Evolutionary conservation across 2,329 filamentous ascomycete genomes (phyloP).

Genomic region (Xylariales sp.): DNA sequence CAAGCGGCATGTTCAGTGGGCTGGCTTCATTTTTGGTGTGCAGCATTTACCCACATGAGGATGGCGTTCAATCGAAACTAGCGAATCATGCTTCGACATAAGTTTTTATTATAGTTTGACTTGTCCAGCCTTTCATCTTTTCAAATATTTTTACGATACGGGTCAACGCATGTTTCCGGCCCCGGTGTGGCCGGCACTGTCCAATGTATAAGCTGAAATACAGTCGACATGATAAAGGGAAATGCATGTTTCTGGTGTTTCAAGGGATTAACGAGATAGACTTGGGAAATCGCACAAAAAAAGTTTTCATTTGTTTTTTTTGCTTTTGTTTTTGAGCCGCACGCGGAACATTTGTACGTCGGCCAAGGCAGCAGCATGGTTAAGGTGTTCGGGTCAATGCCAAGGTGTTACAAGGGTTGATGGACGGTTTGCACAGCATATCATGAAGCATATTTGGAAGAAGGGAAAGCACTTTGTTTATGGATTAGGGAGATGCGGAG

Average conservation of each 20-base stretch:
- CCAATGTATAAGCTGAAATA: no score
- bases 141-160: no score
- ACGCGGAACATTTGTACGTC: slow-evolving; percentile 1
- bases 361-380: slow-evolving; percentile 5
- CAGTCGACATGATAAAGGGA: slow-evolving; percentile 12
- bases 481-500: slow-evolving; percentile 12
- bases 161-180: no score
- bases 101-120: no score
- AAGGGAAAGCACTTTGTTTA: no score
- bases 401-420: slow-evolving; percentile 14
- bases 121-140: no score
- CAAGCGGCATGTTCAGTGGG: slow-evolving; percentile 14
- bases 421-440: slow-evolving; percentile 12
- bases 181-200: no score
- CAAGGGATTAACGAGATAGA: slow-evolving; percentile 19
- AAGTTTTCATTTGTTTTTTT: slow-evolving; percentile 16
- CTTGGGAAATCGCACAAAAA: slow-evolving; percentile 22
- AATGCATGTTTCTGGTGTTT: slow-evolving; percentile 22
- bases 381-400: slow-evolving; percentile 15
- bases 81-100: no score
- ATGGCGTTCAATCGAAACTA: no score
- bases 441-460: slow-evolving; percentile 15
- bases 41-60: slow-evolving; percentile 21
- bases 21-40: slow-evolving; percentile 15
- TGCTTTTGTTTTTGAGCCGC: slow-evolving; percentile 9